Percentiles rank a stretch among this genome's conserved stretches.
phyloP scores from a whole-genome alignment of 306 rosid species.

The Gastrolobium bilobum region DNA sequence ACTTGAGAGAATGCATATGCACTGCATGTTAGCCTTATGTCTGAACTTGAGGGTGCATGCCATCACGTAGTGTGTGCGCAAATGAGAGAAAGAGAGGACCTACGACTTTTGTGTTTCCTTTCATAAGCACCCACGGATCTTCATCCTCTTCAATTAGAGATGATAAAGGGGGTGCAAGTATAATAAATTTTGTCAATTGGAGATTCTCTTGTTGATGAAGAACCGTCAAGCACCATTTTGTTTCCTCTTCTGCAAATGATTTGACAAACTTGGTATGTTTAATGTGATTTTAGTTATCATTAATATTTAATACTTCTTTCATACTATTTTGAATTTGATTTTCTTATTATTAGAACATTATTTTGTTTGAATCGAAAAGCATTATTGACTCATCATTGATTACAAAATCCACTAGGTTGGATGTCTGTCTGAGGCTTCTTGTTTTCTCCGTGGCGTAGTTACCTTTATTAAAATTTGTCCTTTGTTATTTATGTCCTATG shows the following conservation, averaged over 20 bases:
- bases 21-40: too few species aligned
- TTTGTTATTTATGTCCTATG: not conserved
- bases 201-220: conserved; percentile 10
- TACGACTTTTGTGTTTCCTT: not conserved
- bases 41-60: too few species aligned
- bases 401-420: conserved; percentile 13
- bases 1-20: too few species aligned
- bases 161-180: not conserved
- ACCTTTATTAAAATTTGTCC: too few species aligned
- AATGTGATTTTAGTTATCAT: not conserved
- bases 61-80: too few species aligned
- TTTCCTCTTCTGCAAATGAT: not conserved
- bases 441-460: not conserved
- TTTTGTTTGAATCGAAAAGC: not conserved
- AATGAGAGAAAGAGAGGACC: not conserved
- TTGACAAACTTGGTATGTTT: not conserved
- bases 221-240: not conserved
- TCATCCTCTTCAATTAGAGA: not conserved
- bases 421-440: not conserved
- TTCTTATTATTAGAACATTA: not conserved
- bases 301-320: not conserved
- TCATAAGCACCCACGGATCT: not conserved
- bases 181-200: not conserved
- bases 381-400: not conserved
- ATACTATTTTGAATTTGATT: not conserved